Percentiles rank a stretch among this genome's conserved stretches.
These are phyloP conservation scores for Fusarium nurragi DNA, from an alignment of 2,329 filamentous ascomycete genomes.

Conservation along the genomic window DNA sequence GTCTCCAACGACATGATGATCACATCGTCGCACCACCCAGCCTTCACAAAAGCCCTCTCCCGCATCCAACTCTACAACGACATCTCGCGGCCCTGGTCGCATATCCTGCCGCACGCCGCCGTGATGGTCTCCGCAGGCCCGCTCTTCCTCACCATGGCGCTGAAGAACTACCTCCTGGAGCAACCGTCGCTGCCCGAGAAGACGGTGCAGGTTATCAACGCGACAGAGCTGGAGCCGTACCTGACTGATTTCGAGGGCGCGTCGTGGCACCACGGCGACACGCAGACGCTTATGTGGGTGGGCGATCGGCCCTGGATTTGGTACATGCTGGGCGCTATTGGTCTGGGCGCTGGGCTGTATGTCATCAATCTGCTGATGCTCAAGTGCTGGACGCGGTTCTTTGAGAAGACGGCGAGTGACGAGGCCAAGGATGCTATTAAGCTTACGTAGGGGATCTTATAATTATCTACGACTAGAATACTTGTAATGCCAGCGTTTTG, in stretches of 20 bases:
- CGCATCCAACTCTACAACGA: constrained; percentile 71
- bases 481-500: constrained; percentile 21
- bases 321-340: constrained; percentile 45
- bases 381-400: constrained; percentile 19
- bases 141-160: constrained; percentile 78
- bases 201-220: constrained; percentile 45
- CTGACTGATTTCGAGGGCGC: constrained; percentile 52
- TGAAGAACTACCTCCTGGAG: constrained; percentile 75
- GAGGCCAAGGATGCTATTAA: constrained; percentile 34
- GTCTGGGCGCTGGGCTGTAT: constrained; percentile 29
- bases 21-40: constrained; percentile 75
- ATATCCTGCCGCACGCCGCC: constrained; percentile 72
- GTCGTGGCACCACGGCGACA: constrained; percentile 59
- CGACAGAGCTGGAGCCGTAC: constrained; percentile 41
- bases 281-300: constrained; percentile 60
- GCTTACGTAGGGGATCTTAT: constrained; percentile 26
- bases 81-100: constrained; percentile 67
- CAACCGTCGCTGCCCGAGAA: constrained; percentile 48
- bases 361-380: constrained; percentile 29
- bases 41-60: constrained; percentile 76
- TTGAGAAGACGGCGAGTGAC: constrained; percentile 16
- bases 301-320: constrained; percentile 49
- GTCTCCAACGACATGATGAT: constrained; percentile 87
- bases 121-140: constrained; percentile 84
- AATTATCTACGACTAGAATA: constrained; percentile 23